Evolutionary conservation across 177 flowering plant species (phyloP), one percentile per base, ranked within the genome.

Genomic region (Vitis hybrid): DNA sequence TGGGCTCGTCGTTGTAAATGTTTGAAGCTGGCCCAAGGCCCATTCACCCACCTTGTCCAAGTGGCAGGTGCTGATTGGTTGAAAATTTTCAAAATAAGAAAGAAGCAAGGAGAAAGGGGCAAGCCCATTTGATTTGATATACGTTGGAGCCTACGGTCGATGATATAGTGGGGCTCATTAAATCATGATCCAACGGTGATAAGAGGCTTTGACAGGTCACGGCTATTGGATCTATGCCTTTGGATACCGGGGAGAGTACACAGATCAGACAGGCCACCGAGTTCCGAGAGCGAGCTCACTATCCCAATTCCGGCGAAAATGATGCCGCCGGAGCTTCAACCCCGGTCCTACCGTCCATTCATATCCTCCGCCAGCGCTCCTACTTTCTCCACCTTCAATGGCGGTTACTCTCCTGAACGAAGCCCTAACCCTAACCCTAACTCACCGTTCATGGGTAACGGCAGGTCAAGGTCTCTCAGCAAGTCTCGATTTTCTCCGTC

Each of bases 271-370:
- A 59, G 65, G 38, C 47, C 47, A 38, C 47, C 47, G 47, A 38
- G 56, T 49, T 47, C 54, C 31, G 64, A 19, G 2, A 20, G 14
- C 24, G 14, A 7, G 6, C 44, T 47, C 28, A 12, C 64, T 47
- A 61, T 56, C 12, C 38, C 58, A 8, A 33, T 61, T 38, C 79
- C 75, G 66, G 76, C 77, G 53, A 83, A 77, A 38, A 91, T 90
- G 94, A 76, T 89, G 76, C 87, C 94, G 78, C 89, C 90, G 83
- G 94, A 90, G 83, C 85, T 87, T 59, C 89, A 86, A 68, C 64
- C 91, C 6, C 89, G 89, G 18, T 72, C 84, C 11, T 80, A 69
- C 79, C 91, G 90, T 6, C 78, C 92, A 28, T 81, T 75, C 79
- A 82, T 87, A 62, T 73, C 90, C 3, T 22, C 91, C 18, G 86